Conservation (phyloP, 179 eudicot species). For the Corrigiola litoralis region DNA sequence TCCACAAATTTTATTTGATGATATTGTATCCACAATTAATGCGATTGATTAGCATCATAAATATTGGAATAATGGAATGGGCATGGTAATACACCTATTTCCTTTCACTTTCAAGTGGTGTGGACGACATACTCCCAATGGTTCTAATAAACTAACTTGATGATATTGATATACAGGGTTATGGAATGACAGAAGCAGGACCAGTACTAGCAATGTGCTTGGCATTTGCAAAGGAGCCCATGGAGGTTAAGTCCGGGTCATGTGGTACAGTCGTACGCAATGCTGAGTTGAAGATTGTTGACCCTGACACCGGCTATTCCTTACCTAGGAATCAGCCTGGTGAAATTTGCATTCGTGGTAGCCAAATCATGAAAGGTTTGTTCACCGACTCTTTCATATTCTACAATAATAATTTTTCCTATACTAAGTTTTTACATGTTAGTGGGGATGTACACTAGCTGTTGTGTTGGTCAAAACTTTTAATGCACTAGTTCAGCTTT, state of each 20-base stretch:
- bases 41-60: too few species aligned
- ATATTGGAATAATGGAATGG: too few species aligned
- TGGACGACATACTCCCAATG: too few species aligned
- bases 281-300: constrained; percentile 81
- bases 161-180: constrained; percentile 43
- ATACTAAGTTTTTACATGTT: too few species aligned
- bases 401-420: too few species aligned
- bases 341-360: constrained; percentile 89
- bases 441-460: neutral
- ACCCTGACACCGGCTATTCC: constrained; percentile 60
- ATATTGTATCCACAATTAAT: too few species aligned
- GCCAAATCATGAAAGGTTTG: constrained; percentile 92
- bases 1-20: too few species aligned
- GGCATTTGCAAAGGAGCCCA: constrained; percentile 87
- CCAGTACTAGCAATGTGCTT: constrained; percentile 87
- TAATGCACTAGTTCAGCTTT: too few species aligned
- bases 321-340: constrained; percentile 68
- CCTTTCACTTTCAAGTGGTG: too few species aligned
- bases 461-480: too few species aligned
- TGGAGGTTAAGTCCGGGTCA: constrained; percentile 82
- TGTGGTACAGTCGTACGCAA: constrained; percentile 93
- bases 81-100: too few species aligned
- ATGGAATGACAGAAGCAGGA: constrained; percentile 99
- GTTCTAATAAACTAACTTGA: too few species aligned
- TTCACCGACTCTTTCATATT: neutral